phyloP scores from a whole-genome alignment of 805 yeast species.

The Zygosaccharomyces gambellarensis region DNA sequence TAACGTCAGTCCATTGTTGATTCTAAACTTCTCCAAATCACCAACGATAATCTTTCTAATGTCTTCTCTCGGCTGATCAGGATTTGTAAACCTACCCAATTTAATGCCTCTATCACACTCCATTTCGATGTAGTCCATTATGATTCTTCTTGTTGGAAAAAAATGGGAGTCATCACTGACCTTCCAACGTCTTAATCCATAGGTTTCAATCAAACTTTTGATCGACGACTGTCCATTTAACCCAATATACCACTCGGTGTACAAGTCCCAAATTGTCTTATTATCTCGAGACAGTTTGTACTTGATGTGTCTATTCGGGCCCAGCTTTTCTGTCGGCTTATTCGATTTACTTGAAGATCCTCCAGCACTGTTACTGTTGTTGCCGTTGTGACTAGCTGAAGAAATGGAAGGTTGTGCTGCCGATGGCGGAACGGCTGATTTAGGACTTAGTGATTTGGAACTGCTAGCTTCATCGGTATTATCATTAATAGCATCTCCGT shows the following conservation, averaged over 20 bases:
- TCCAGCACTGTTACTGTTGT: neutral
- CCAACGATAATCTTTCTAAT: slow-evolving; percentile 32
- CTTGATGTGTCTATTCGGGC: slow-evolving; percentile 31
- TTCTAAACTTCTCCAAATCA: slow-evolving; percentile 35
- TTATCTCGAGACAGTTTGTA: slow-evolving; percentile 37
- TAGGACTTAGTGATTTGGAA: slow-evolving; percentile 7
- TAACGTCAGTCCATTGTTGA: slow-evolving; percentile 32
- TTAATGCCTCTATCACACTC: slow-evolving; percentile 34
- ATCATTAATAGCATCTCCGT: neutral
- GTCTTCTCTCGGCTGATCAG: slow-evolving; percentile 30
- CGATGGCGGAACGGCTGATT: slow-evolving; percentile 9
- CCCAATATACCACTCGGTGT: slow-evolving; percentile 37
- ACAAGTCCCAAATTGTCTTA: slow-evolving; percentile 36
- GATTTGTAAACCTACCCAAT: slow-evolving; percentile 29
- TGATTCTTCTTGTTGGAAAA: slow-evolving; percentile 37
- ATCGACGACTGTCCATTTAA: slow-evolving; percentile 33
- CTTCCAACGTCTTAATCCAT: slow-evolving; percentile 38
- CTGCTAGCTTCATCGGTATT: neutral
- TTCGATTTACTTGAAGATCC: neutral
- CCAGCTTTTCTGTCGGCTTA: slow-evolving; percentile 10
- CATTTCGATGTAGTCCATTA: slow-evolving; percentile 36
- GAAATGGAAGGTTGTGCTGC: neutral
- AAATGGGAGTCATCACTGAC: slow-evolving; percentile 38
- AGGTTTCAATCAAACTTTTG: slow-evolving; percentile 30
- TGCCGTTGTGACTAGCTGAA: neutral